Percentiles rank a stretch among this genome's conserved stretches.
Evolutionary conservation across 495 filamentous ascomycete genomes (phyloP).

Genomic region (Aspergillus hancockii): DNA sequence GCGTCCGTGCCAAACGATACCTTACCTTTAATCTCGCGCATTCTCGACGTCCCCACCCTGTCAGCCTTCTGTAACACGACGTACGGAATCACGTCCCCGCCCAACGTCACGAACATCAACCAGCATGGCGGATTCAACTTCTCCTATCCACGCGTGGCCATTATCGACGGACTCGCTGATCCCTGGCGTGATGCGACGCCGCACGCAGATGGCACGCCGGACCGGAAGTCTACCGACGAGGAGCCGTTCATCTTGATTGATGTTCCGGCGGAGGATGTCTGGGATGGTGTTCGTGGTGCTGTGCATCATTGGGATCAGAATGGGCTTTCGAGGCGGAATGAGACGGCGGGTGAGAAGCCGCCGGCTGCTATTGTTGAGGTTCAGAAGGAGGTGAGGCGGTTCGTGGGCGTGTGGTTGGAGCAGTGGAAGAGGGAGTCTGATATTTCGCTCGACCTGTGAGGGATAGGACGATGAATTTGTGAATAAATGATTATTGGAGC

Average conservation of each 20-base stretch:
- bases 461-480: neutral
- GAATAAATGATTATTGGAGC: too few relatives aligned
- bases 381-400: constrained; percentile 55
- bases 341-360: constrained; percentile 45
- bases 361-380: constrained; percentile 53
- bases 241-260: constrained; percentile 65
- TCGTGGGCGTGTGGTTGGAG: constrained; percentile 67
- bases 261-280: constrained; percentile 19
- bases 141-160: constrained; percentile 63
- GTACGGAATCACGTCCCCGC: constrained; percentile 62
- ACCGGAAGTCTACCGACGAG: constrained; percentile 51
- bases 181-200: constrained; percentile 70
- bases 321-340: constrained; percentile 63
- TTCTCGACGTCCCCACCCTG: constrained; percentile 55
- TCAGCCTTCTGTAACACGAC: constrained; percentile 54
- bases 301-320: constrained; percentile 78
- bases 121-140: constrained; percentile 68
- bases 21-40: constrained; percentile 65
- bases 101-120: constrained; percentile 62
- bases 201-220: constrained; percentile 51
- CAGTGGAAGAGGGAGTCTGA: constrained; percentile 42
- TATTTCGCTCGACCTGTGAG: neutral
- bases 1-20: constrained; percentile 57
- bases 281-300: constrained; percentile 36
- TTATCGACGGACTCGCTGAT: constrained; percentile 68